Evolutionary conservation across 73 alveolate species (phyloP).

Genomic region (Diophrys appendiculata): DNA sequence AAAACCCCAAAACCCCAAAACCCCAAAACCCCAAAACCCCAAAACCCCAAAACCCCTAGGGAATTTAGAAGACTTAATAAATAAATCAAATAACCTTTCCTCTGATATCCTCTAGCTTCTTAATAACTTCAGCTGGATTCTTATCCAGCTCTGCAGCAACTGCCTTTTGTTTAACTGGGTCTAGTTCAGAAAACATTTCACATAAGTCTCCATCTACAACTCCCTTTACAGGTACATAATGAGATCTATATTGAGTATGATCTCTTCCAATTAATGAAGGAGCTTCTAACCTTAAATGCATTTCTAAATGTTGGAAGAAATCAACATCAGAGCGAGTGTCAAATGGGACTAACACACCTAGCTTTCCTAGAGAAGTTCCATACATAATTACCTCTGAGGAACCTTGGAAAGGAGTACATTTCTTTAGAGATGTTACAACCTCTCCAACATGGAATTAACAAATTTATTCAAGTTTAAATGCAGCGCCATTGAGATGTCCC

Average conservation of each 20-base stretch:
- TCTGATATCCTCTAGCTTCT: slow-evolving; percentile 92
- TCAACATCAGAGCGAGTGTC: slow-evolving; percentile 93
- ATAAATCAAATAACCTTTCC: slow-evolving; percentile 63
- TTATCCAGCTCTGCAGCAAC: slow-evolving; percentile 94
- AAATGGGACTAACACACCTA: slow-evolving; percentile 93
- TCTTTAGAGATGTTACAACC: slow-evolving; percentile 84
- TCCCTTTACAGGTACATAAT: slow-evolving; percentile 88
- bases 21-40: no score
- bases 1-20: slow-evolving; percentile 69
- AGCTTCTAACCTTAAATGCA: slow-evolving; percentile 96
- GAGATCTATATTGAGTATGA: slow-evolving; percentile 94
- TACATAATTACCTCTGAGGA: slow-evolving; percentile 83
- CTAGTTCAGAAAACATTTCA: slow-evolving; percentile 85
- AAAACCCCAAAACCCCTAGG: no score
- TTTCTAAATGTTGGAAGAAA: slow-evolving; percentile 98
- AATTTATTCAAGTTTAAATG: slow-evolving; percentile 91
- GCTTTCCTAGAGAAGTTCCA: slow-evolving; percentile 94
- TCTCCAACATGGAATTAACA: slow-evolving; percentile 96
- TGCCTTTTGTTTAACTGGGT: slow-evolving; percentile 81
- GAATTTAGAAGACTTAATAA: not conserved
- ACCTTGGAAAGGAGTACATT: slow-evolving; percentile 80
- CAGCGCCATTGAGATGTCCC: slow-evolving; percentile 97
- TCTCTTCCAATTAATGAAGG: slow-evolving; percentile 98
- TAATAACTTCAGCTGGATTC: slow-evolving; percentile 89
- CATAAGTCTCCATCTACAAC: slow-evolving; percentile 98